Conservation (phyloP, 805 yeast genomes). For the Pichia californica region DNA sequence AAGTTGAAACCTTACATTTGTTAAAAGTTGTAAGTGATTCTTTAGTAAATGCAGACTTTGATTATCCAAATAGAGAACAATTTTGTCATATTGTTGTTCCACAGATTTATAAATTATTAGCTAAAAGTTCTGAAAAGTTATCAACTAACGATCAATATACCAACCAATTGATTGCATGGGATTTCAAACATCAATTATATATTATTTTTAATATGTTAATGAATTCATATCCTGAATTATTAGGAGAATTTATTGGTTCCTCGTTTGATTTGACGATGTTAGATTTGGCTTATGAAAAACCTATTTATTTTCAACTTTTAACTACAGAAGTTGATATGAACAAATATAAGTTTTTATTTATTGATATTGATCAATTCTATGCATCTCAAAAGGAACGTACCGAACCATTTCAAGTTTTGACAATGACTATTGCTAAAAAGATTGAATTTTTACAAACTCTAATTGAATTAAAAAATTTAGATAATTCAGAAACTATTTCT, state of each 20-base stretch:
- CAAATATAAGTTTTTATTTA: constrained; percentile 8
- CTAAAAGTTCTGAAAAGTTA: constrained; percentile 9
- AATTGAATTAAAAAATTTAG: constrained; percentile 16
- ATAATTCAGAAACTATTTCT: constrained; percentile 14
- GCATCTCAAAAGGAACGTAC: constrained; percentile 19
- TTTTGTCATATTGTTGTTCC: constrained; percentile 30
- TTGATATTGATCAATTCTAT: constrained; percentile 19
- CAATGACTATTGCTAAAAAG: constrained; percentile 23
- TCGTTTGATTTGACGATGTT: constrained; percentile 12
- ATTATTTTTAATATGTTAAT: constrained; percentile 22
- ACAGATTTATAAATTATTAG: constrained; percentile 21
- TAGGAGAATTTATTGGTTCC: constrained; percentile 9
- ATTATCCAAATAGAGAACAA: constrained; percentile 28
- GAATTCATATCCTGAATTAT: constrained; percentile 20
- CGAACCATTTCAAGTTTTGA: constrained; percentile 19
- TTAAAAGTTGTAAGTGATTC: constrained; percentile 49
- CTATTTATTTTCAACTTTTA: constrained; percentile 18
- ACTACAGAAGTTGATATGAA: neutral
- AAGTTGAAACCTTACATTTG: constrained; percentile 43
- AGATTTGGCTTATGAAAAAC: constrained; percentile 18
- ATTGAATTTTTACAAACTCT: constrained; percentile 27
- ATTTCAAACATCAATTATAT: constrained; percentile 26
- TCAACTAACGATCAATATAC: constrained; percentile 1
- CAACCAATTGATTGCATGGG: constrained; percentile 17
- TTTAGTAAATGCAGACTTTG: constrained; percentile 45